These are phyloP conservation scores for Brassica incana DNA, from an alignment of 345 rosid genomes.

Conservation along the genomic window DNA sequence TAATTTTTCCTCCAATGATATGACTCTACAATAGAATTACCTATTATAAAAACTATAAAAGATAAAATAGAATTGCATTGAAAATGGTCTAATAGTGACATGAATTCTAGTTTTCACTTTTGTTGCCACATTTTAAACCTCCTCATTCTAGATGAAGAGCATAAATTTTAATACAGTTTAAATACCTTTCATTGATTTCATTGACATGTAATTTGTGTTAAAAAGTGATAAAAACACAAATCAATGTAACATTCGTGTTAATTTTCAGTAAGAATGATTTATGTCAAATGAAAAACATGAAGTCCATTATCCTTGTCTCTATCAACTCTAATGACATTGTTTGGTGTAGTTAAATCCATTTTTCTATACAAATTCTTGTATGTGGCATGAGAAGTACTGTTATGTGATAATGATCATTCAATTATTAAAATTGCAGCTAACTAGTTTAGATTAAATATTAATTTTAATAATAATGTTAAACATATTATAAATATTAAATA, in stretches of 20 bases:
- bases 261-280: background rate
- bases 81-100: background rate
- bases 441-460: too few species aligned
- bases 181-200: background rate
- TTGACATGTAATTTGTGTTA: background rate
- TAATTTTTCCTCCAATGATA: too few species aligned
- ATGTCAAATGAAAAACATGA: background rate
- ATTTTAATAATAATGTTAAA: too few species aligned
- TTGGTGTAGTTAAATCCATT: background rate
- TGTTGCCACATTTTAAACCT: background rate
- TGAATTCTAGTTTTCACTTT: background rate
- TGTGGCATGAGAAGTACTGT: background rate
- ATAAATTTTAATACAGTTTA: background rate
- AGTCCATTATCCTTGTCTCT: background rate
- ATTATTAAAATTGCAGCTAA: background rate
- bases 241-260: background rate
- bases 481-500: too few species aligned
- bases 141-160: background rate
- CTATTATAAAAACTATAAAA: too few species aligned
- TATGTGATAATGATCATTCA: background rate
- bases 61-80: too few species aligned
- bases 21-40: too few species aligned
- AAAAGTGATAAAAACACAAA: background rate
- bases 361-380: background rate
- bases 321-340: background rate